Percentiles rank a stretch among this genome's conserved stretches.
These are phyloP conservation scores for Alternaria ethzedia DNA, from an alignment of 2,329 filamentous ascomycete species.

Conservation along the genomic window DNA sequence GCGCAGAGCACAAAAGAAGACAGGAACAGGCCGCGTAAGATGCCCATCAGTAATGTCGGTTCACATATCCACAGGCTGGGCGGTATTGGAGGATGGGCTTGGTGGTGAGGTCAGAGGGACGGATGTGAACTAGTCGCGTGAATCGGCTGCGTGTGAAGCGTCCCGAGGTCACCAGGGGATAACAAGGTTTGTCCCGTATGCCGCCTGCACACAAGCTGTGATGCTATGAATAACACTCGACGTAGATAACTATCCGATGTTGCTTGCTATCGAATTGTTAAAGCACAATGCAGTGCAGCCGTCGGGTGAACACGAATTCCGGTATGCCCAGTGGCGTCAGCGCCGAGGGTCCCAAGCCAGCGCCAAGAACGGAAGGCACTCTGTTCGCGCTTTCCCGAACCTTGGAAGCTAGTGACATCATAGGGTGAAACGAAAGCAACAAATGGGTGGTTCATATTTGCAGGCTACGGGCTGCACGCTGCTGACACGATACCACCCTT, in stretches of 20 bases:
- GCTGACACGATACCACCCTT: slow-evolving; percentile 9
- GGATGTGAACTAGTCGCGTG: neutral
- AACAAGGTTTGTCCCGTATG: neutral
- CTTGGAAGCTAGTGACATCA: slow-evolving; percentile 15
- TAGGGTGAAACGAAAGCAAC: neutral
- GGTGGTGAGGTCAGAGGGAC: slow-evolving; percentile 30
- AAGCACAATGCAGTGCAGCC: neutral
- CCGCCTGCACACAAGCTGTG: neutral
- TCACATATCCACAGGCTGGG: slow-evolving; percentile 38
- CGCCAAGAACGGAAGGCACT: slow-evolving; percentile 8
- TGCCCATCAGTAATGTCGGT: slow-evolving; percentile 25
- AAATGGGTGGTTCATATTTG: slow-evolving; percentile 2
- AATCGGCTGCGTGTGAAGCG: neutral
- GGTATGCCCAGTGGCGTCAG: slow-evolving; percentile 7
- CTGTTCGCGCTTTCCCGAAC: neutral
- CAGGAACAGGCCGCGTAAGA: slow-evolving; percentile 29
- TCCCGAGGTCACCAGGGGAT: neutral
- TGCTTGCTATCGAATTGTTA: neutral
- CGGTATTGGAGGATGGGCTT: neutral
- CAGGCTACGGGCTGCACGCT: slow-evolving; percentile 15
- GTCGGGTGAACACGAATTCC: neutral
- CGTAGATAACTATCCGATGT: neutral
- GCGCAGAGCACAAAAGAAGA: slow-evolving; percentile 24
- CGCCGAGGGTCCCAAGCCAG: slow-evolving; percentile 1
- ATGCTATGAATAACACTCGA: neutral